Evolutionary conservation across 805 yeast genomes (phyloP), one percentile per base, ranked within the genome.

Genomic region (Blastobotrys robertii): DNA sequence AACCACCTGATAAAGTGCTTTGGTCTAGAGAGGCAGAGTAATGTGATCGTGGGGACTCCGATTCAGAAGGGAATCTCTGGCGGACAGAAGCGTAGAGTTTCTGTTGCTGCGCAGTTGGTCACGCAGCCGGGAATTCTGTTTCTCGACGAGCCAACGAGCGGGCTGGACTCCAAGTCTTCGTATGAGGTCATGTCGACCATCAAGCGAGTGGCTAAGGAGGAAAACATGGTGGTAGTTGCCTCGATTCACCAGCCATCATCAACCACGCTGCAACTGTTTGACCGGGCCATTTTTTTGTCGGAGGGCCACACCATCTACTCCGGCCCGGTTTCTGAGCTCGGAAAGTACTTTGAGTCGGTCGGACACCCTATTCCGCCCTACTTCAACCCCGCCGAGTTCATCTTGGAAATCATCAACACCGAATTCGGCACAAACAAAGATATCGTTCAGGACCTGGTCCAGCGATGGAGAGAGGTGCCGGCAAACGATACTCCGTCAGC

Each of bases 141-240:
- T 53, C 62, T 85, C 33, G 95, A 85, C 58, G 95, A 85, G 53
- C 94, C 95, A 4, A 85, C 95, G 1, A 84, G 94, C 0, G 94
- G 95, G 1, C 63, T 85, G 30, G 95, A 85, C 59, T 79, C 94
- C 4, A 78, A 76, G 47, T 78, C 87, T 10, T 88, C 95, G 0
- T 73, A 69, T 49, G 63, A 77, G 43, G 66, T 85, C 29, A 72
- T 85, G 11, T 65, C 70, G 36, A 75, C 84, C 0, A 68, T 85
- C 43, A 73, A 76, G 50, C 68, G 73, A 44, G 64, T 81, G 29
- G 78, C 84, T 1, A 57, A 57, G 37, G 59, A 63, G 9, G 88
- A 88, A 0, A 74, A 85, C 44, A 81, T 92, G 1, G 70, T 86
- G 19, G 70, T 85, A 2, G 65, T 84, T 58, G 79, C 87, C 39